These are phyloP conservation scores for Globisporangium camurandrum DNA, from an alignment of 352 stramenopile genomes.

Conservation along the genomic window DNA sequence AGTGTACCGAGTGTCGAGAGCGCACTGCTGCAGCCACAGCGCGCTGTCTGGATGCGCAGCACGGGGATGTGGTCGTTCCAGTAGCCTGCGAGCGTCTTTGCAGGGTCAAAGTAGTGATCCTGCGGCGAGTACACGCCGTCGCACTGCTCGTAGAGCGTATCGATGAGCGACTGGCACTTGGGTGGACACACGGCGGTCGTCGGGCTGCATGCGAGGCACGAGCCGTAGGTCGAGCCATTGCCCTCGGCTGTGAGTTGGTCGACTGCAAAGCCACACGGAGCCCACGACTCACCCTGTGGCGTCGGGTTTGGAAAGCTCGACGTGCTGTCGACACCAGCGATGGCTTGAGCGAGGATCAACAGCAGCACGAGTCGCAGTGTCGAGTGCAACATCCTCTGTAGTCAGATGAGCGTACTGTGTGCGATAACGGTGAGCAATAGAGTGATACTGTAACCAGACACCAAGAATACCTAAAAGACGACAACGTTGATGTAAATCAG, in stretches of 20 bases:
- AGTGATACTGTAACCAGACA: too few relatives aligned
- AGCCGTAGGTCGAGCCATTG: constrained; percentile 56
- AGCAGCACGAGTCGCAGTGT: background rate
- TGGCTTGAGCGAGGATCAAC: constrained; percentile 8
- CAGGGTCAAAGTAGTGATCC: constrained; percentile 54
- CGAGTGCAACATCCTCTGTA: too few relatives aligned
- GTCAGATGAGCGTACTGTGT: too few relatives aligned
- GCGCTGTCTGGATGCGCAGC: constrained; percentile 39
- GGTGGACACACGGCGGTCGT: constrained; percentile 43
- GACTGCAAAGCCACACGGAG: constrained; percentile 39
- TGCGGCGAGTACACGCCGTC: constrained; percentile 53
- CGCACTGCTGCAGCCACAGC: constrained; percentile 41
- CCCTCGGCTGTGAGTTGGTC: constrained; percentile 41
- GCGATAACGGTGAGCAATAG: too few relatives aligned
- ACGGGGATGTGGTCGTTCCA: constrained; percentile 56
- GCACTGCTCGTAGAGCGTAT: constrained; percentile 60
- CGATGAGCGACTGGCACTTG: constrained; percentile 68
- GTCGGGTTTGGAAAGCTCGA: constrained; percentile 44
- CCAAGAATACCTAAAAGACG: too few relatives aligned
- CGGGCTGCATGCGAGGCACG: constrained; percentile 48
- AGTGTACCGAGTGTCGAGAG: background rate
- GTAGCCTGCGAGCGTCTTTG: constrained; percentile 41
- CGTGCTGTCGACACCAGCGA: constrained; percentile 16
- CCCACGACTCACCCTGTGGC: constrained; percentile 52
- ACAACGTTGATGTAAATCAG: too few relatives aligned